Evolutionary conservation across 202 grass and related monocot genomes (phyloP).

Genomic region (Saccharum hybrid): DNA sequence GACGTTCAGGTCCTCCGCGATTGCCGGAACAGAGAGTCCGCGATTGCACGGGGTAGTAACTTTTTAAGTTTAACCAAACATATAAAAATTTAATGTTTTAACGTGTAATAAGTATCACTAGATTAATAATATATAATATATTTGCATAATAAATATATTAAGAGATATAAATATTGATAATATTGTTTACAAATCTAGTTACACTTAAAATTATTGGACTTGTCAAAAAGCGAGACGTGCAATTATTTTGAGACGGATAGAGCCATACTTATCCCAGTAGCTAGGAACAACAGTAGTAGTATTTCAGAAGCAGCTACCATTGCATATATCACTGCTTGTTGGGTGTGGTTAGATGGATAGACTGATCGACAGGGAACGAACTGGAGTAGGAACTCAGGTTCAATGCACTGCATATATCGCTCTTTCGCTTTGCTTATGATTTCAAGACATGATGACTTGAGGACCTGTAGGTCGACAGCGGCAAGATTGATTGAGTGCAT

Average conservation of each 20-base stretch:
- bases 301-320: neutral
- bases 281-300: neutral
- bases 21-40: too few species aligned
- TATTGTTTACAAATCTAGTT: too few species aligned
- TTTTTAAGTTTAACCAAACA: neutral
- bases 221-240: too few species aligned
- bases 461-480: constrained; percentile 8
- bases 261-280: neutral
- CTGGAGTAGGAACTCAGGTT: neutral
- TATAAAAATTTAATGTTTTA: neutral
- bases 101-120: too few species aligned
- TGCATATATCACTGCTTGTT: neutral
- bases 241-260: too few species aligned
- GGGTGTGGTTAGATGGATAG: neutral
- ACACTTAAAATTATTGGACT: too few species aligned
- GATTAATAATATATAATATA: too few species aligned
- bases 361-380: constrained; percentile 20
- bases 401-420: neutral
- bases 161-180: too few species aligned
- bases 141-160: too few species aligned
- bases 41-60: too few species aligned
- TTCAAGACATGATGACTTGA: constrained; percentile 7
- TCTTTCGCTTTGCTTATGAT: constrained; percentile 10
- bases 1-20: too few species aligned
- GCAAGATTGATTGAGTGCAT: constrained; percentile 14